Evolutionary conservation across 2,329 filamentous ascomycete genomes (phyloP).

Genomic region (Aureobasidium leucospermi): DNA sequence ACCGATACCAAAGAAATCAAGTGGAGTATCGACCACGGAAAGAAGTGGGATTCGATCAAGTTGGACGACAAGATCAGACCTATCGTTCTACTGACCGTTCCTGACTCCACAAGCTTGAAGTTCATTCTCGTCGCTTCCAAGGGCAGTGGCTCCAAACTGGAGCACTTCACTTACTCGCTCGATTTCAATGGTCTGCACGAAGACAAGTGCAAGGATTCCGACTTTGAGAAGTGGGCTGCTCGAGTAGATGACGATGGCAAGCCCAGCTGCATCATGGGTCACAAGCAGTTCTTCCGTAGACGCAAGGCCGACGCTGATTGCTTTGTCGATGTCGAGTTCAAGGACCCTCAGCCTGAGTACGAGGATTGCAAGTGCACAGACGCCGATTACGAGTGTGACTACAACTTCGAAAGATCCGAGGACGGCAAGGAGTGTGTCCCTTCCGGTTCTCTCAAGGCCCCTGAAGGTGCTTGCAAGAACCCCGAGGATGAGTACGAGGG

Average conservation of each 20-base stretch:
- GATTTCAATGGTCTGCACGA: slow-evolving; percentile 80
- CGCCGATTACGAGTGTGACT: slow-evolving; percentile 91
- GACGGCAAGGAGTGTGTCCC: slow-evolving; percentile 60
- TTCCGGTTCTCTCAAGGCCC: slow-evolving; percentile 54
- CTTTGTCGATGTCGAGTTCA: slow-evolving; percentile 79
- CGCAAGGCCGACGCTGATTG: slow-evolving; percentile 84
- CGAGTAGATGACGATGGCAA: slow-evolving; percentile 72
- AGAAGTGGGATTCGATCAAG: slow-evolving; percentile 67
- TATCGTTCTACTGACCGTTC: slow-evolving; percentile 72
- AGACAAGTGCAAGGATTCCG: slow-evolving; percentile 64
- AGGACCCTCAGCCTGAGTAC: slow-evolving; percentile 63
- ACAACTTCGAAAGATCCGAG: slow-evolving; percentile 67
- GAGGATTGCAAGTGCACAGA: slow-evolving; percentile 75
- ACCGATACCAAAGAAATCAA: slow-evolving; percentile 55
- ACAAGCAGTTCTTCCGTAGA: slow-evolving; percentile 78
- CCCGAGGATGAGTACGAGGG: slow-evolving; percentile 70
- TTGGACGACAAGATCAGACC: slow-evolving; percentile 66
- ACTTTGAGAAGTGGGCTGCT: slow-evolving; percentile 86
- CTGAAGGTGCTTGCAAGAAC: slow-evolving; percentile 66
- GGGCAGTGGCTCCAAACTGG: slow-evolving; percentile 44
- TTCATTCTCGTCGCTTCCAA: slow-evolving; percentile 68
- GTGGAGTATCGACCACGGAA: slow-evolving; percentile 87
- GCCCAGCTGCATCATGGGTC: slow-evolving; percentile 88
- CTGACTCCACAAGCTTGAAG: slow-evolving; percentile 86
- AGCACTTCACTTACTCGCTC: slow-evolving; percentile 57